Evolutionary conservation across 1,284 basidiomycete species (phyloP).

Genomic region (Hymenochaete sp.): DNA sequence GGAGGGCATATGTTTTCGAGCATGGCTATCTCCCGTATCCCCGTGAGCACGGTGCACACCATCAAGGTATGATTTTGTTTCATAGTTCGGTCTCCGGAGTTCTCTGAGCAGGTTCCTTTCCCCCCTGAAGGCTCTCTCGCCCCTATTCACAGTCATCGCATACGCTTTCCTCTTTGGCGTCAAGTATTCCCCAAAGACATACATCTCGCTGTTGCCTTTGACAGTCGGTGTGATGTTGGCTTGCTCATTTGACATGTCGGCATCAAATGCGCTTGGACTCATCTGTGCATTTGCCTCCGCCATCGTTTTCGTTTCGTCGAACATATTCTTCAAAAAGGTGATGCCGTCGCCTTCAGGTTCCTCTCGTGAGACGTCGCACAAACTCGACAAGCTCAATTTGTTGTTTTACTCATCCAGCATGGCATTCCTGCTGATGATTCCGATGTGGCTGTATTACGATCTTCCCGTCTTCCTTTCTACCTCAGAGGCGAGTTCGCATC

Average conservation of each 20-base stretch:
- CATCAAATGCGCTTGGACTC: conserved; percentile 75
- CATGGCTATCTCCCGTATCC: conserved; percentile 92
- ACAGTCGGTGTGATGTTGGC: conserved; percentile 97
- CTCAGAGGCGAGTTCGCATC: conserved; percentile 37
- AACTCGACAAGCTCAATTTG: conserved; percentile 95
- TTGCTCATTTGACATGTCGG: conserved; percentile 86
- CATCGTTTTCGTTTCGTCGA: conserved; percentile 93
- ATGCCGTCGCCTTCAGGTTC: conserved; percentile 62
- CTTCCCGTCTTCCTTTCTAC: conserved; percentile 54
- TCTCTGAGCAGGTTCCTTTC: conserved; percentile 4
- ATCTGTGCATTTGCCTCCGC: conserved; percentile 92
- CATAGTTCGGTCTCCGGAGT: conserved; percentile 4
- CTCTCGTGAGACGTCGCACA: conserved; percentile 46
- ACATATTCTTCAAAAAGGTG: conserved; percentile 99
- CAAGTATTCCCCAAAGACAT: conserved; percentile 86
- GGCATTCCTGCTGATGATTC: conserved; percentile 92
- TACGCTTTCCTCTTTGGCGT: conserved; percentile 92
- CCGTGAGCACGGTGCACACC: conserved; percentile 96
- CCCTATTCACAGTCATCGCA: conserved; percentile 92
- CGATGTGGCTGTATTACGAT: conserved; percentile 87
- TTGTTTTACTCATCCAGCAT: conserved; percentile 92
- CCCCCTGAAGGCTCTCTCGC: conserved; percentile 74
- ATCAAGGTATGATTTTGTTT: conserved; percentile 70
- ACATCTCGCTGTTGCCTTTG: conserved; percentile 89
- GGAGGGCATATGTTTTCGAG: conserved; percentile 97